Base-by-base conservation (phyloP, 2,329 filamentous ascomycete genomes). In the Aspergillus latus region DNA sequence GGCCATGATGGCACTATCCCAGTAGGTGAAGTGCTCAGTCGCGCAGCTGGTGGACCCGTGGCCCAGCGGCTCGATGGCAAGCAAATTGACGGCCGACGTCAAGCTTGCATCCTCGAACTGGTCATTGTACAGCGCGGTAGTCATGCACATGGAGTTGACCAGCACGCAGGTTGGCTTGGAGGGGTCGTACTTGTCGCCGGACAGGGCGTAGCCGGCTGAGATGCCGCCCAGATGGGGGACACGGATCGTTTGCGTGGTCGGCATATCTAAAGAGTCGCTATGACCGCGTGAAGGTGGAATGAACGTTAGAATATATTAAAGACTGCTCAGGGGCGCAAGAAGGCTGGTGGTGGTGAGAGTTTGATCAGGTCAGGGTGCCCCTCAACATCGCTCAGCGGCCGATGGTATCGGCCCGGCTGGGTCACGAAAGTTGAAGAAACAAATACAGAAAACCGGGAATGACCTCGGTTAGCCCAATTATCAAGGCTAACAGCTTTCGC, bases 1-100 rank as follows among this genome's bases (percentile, higher is more conserved):
- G 9, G 78, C 77, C 78, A 85, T 81, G 52, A 76, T 72, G 1
- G 79, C 79, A 0, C 78, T 76, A 61, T 82, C 80, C 81, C 81
- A 83, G 64, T 83, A 83, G 5, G 80, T 83, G 62, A 75, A 83
- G 46, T 80, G 72, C 56, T 79, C 74, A 2, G 65, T 60, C 21
- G 70, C 67, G 5, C 74, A 74, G 8, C 75, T 68, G 4, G 80
- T 83, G 55, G 76, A 66, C 3, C 81, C 80, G 63, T 83, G 80
- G 21, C 81, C 81, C 9, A 83, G 73, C 4, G 78, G 73, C 64
- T 83, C 81, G 57, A 83, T 80, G 13, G 80, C 78, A n/a, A 83
- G 59, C 6, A 83, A 68, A 57, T 83, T 83, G 66, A 79, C 73
- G 2, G 64, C 62, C 4, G 68, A 66, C 0, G 68, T 73, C 8